Base-by-base conservation (phyloP, 1,284 basidiomycete species). In the Leccinum olivaceoglutinosum region DNA sequence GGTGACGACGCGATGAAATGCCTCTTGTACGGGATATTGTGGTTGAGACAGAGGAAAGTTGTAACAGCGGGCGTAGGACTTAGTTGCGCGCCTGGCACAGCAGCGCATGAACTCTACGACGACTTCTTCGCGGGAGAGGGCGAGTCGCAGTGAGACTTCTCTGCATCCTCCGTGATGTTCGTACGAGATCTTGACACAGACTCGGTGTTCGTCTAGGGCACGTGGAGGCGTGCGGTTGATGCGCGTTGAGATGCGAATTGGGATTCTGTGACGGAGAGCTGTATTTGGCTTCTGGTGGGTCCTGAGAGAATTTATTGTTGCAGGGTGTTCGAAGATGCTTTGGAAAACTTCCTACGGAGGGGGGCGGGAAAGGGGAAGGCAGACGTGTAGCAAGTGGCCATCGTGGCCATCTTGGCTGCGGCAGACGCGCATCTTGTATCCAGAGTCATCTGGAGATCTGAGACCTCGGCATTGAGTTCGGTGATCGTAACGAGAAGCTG, bases 301-400 rank as follows among this genome's bases (percentile, higher is more conserved):
- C 57, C 83, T 85, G 59, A 89, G 77, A 3, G 85, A 54, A 94
- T 80, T 29, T 90, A 84, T 5, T 78, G 73, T 70, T 93, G 90
- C 1, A 94, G 82, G 1, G 83, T 76, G 62, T 90, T 82, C 11
- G 88, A 90, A 8, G 90, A 87, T 18, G 86, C 82, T 74, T 95
- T 93, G 3, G 92, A 93, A 74, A 94, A 95, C 69, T 88, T 90
- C 90, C 90, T 92, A 66, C 10, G 44, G 25, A 36, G 44, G 5
- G 1, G 2, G 32, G 25, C 1, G 16, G 2, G 4, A 21, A 5
- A 29, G 4, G 3, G n/a, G 60, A 34, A 2, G 53, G 77, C 83
- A 62, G 69, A 92, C 93, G 94, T 95, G 74, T 95, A 95, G 58
- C 92, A 83, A 61, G 92, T 88, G 36, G 94, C 92, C 81, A 94